Evolutionary conservation across 2,329 filamentous ascomycete species (phyloP), one percentile per base, ranked within the genome.

Genomic region (Stagonosporopsis rhizophila): DNA sequence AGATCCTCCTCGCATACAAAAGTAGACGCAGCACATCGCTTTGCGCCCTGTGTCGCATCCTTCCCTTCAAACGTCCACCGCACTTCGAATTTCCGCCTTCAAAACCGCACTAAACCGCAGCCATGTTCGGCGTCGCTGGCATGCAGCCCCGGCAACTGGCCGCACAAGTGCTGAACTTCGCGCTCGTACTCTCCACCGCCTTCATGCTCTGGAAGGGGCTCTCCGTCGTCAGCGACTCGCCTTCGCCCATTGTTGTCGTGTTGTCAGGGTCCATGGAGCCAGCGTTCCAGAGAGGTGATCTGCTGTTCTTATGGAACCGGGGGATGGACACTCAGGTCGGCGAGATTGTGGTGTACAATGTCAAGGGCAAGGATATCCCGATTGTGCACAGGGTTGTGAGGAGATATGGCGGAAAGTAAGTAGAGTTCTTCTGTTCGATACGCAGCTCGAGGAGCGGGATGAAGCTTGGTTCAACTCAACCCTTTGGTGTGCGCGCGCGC

Each of bases 171-270:
- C 86, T 96, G 73, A 96, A 96, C 80, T 96, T 97, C 76, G 92
- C 88, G 53, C 86, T 97, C 61, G 91, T 96, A 60, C 85, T 96
- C 46, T 92, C 89, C 9, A 95, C 91, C 1, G 92, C 93, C 1
- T 96, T 96, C 74, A 96, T 96, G 92, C 87, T 96, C 45, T 83
- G 80, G 92, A 96, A 96, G 78, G 91, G 90, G 9, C 86, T 97
- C 57, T 93, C 89, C 8, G 86, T 96, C 27, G 80, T 86, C 61
- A 87, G 89, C 55, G 88, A 95, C 62, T 81, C 79, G 44, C 77
- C 78, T 8, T 81, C 79, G 1, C 90, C 90, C 22, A 92, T 93
- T 67, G 90, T 93, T 65, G 90, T 93, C 59, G 90, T 93, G n/a
- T 83, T 92, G 15, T 91, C 88, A 6, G 90, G 89, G n/a, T 88